These are phyloP conservation scores for Boletales sp. DNA, from an alignment of 768 basidiomycete species.

Conservation along the genomic window DNA sequence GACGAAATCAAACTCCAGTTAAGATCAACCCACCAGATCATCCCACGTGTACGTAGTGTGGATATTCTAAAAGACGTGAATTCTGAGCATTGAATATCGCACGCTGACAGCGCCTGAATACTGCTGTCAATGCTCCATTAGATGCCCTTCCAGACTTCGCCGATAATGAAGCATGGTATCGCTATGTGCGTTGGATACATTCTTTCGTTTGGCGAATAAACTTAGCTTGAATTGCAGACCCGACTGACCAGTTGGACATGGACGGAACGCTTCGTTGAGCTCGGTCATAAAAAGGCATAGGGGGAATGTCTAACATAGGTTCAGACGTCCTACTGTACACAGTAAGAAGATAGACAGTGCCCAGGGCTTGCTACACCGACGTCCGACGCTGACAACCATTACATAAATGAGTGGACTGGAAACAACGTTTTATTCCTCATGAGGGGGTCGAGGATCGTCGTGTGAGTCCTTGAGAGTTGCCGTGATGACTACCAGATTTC, in stretches of 20 bases:
- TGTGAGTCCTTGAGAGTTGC: background rate
- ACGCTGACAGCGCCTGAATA: conserved; percentile 30
- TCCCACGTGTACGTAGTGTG: conserved; percentile 36
- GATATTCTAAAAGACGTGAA: background rate
- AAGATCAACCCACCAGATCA: conserved; percentile 30
- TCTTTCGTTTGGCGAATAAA: background rate
- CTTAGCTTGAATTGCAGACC: conserved; percentile 5
- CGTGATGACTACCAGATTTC: background rate
- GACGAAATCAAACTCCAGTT: conserved; percentile 17
- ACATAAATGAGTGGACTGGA: background rate
- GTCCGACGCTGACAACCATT: too few species aligned
- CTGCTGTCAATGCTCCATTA: conserved; percentile 23
- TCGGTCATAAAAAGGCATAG: conserved; percentile 10
- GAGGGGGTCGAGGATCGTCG: background rate
- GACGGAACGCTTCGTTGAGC: conserved; percentile 26
- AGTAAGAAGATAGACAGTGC: background rate
- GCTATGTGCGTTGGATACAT: conserved; percentile 19
- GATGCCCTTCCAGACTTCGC: conserved; percentile 32
- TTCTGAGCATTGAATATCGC: background rate
- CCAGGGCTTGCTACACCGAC: too few species aligned
- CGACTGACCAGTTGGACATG: conserved; percentile 20
- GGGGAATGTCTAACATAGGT: background rate
- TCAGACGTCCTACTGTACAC: background rate
- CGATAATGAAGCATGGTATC: conserved; percentile 34
- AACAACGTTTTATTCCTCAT: conserved; percentile 11